Base-by-base conservation (phyloP, 345 rosid species). In the Eutrema yunnanense region DNA sequence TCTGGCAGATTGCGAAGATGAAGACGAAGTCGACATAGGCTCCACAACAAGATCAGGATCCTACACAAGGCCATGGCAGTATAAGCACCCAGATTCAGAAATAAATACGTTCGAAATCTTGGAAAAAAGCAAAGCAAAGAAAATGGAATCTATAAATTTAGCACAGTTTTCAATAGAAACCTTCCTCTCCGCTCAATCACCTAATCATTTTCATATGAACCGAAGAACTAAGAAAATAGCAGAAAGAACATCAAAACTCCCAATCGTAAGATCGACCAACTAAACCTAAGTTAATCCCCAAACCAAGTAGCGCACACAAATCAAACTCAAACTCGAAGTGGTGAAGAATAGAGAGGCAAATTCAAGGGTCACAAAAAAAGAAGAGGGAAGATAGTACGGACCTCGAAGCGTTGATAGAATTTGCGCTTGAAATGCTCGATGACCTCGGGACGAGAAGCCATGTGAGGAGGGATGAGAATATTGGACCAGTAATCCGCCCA, bases 401-500 rank as follows among this genome's bases (percentile, higher is more conserved):
- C 97, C 74, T 86, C 81, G 81, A 37, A 92, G 9, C 99, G 97
- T 78, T 92, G 99, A 78, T 95, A 95, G 86, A 92, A 95, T 80
- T 95, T 95, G 89, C 85, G 90, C 85, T 92, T 95, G 84, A 74
- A 92, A 78, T 92, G 99, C 30, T 85, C 85, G 67, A 89, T 60
- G 68, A 95, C 99, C 59, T 88, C 99, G 46, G 96, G 79, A 65
- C 90, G 93, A 67, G 99, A 84, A 53, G 99, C 84, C 87, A 92
- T 71, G 90, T 85, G 84, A 37, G 96, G 96, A 70, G 99, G 98
- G 62, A 95, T 85, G 75, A 95, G 86, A 81, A 95, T 74, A 67
- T 92, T 92, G 60, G 97, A 88, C 97, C 96, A 90, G 81, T 92
- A 95, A 60, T 88, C 97, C 2, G 90, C 82, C 99, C 96, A 95